Conservation (phyloP, 1,284 basidiomycete species). For the Sporisorium reilianum region DNA sequence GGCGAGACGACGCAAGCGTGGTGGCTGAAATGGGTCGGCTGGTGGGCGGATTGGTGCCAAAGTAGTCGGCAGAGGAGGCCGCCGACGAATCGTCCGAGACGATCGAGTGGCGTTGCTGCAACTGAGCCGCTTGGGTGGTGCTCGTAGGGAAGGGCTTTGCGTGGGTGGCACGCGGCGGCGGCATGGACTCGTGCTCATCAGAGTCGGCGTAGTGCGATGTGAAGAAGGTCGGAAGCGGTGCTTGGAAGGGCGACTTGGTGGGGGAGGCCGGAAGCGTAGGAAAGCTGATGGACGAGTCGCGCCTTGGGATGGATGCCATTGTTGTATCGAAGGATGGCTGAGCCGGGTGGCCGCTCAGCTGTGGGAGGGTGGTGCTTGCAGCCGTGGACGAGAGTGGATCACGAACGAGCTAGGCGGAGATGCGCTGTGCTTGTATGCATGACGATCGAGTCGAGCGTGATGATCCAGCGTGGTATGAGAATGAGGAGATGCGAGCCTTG, state of each 20-base stretch:
- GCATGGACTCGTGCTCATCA: conserved; percentile 14
- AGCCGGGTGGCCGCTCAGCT: conserved; percentile 3
- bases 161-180: conserved; percentile 20
- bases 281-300: conserved; percentile 46
- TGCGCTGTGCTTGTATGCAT: conserved; percentile 3
- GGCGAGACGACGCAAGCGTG: conserved; percentile 46
- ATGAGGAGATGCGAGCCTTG: background rate
- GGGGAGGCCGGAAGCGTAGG: conserved; percentile 39
- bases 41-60: conserved; percentile 13
- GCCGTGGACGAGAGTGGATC: background rate
- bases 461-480: background rate
- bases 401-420: background rate
- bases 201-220: conserved; percentile 25
- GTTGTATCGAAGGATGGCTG: background rate
- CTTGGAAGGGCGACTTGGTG: conserved; percentile 4
- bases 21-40: conserved; percentile 41
- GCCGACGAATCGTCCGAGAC: conserved; percentile 44
- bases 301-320: conserved; percentile 32
- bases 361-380: background rate
- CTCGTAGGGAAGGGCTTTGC: conserved; percentile 9
- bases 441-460: conserved; percentile 1
- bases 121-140: conserved; percentile 2
- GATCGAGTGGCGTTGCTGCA: conserved; percentile 36
- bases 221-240: conserved; percentile 21
- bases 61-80: conserved; percentile 37